Evolutionary conservation across 345 rosid genomes (phyloP).

Genomic region (Viola odorata): DNA sequence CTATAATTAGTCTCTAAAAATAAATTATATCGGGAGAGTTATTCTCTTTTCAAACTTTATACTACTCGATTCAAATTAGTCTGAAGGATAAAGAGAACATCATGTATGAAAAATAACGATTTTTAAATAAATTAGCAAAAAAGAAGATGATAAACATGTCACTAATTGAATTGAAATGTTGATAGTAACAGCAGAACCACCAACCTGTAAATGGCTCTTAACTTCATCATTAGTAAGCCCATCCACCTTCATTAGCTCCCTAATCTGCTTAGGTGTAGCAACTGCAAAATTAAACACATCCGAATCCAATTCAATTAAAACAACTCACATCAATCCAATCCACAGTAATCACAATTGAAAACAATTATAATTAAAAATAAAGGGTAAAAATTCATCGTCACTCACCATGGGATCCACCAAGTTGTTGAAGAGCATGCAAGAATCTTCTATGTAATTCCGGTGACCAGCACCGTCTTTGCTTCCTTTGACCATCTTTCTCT

Average conservation of each 20-base stretch:
- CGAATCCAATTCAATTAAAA: not conserved
- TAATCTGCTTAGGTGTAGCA: slow-evolving; percentile 92
- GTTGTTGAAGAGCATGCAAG: slow-evolving; percentile 79
- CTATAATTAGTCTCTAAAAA: no score
- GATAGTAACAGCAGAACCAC: not conserved
- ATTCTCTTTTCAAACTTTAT: no score
- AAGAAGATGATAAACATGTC: not conserved
- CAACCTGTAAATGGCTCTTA: slow-evolving; percentile 97
- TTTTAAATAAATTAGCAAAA: no score
- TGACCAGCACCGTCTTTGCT: slow-evolving; percentile 91
- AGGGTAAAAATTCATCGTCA: not conserved
- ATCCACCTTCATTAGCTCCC: slow-evolving; percentile 94
- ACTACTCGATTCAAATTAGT: no score
- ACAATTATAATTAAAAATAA: no score
- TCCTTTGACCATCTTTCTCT: slow-evolving; percentile 45
- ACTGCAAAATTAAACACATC: slow-evolving; percentile 30
- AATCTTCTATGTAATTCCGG: slow-evolving; percentile 88
- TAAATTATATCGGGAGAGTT: not conserved
- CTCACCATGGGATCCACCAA: slow-evolving; percentile 87
- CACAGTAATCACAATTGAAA: not conserved
- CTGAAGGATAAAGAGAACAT: no score
- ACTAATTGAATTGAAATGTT: not conserved
- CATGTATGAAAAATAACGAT: no score
- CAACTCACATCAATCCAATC: not conserved
- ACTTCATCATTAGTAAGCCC: slow-evolving; percentile 96